Percentiles rank a stretch among this genome's conserved stretches.
Evolutionary conservation across 163 green algal species (phyloP).

Genomic region (Scenedesmus sp.): DNA sequence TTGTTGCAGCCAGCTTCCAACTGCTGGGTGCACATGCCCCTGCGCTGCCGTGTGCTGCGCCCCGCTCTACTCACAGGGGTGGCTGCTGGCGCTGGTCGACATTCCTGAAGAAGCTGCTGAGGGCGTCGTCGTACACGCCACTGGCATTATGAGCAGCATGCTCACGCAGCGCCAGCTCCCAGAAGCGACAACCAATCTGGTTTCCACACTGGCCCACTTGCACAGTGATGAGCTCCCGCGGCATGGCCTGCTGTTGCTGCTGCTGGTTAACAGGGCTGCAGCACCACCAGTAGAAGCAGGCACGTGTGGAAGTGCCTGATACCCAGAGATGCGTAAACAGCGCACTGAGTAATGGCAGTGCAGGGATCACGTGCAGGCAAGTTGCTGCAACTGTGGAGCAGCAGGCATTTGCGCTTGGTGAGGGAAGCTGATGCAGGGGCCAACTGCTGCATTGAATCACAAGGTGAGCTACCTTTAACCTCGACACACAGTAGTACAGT

Average conservation of each 20-base stretch:
- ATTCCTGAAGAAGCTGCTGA: constrained; percentile 92
- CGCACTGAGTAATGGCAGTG: background rate
- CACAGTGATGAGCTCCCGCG: constrained; percentile 87
- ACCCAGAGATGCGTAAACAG: background rate
- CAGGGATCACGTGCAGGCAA: background rate
- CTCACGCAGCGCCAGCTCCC: constrained; percentile 86
- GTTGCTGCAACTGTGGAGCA: background rate
- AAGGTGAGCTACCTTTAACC: too few species aligned
- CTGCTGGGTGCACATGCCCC: background rate
- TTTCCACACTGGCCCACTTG: constrained; percentile 91
- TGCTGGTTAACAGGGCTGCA: background rate
- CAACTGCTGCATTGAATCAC: too few species aligned
- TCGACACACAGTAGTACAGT: too few species aligned
- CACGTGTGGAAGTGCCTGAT: background rate
- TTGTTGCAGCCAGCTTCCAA: background rate
- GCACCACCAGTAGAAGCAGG: background rate
- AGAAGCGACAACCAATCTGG: constrained; percentile 89
- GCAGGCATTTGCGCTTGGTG: background rate
- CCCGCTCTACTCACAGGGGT: constrained; percentile 46
- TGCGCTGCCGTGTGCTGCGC: background rate
- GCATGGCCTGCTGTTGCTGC: constrained; percentile 63
- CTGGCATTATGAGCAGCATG: constrained; percentile 81
- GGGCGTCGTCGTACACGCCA: constrained; percentile 80
- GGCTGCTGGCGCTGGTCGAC: constrained; percentile 79
- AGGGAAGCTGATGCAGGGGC: too few species aligned